Percentiles rank a stretch among this genome's conserved stretches.
Evolutionary conservation across 192 early-diverging fungal species (phyloP).

Genomic region (Irineochytrium annulatum): DNA sequence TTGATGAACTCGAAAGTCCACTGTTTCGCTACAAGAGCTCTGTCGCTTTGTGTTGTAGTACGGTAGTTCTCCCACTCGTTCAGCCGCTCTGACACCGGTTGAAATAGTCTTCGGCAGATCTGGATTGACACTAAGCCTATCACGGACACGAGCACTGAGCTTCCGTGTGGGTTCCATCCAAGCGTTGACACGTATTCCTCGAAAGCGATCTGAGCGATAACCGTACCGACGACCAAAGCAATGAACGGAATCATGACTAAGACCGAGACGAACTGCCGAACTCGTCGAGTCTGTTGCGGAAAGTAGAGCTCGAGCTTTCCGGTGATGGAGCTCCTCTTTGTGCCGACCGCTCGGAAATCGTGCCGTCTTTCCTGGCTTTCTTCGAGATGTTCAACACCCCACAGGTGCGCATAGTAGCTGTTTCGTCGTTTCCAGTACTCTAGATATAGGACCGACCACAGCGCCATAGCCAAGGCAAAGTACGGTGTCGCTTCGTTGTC

Average conservation of each 20-base stretch:
- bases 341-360: constrained; percentile 8
- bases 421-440: constrained; percentile 18
- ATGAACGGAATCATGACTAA: constrained; percentile 12
- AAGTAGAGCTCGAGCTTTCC: constrained; percentile 9
- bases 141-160: neutral
- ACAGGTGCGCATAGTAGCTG: constrained; percentile 14
- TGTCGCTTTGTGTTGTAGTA: constrained; percentile 12
- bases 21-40: constrained; percentile 17
- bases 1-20: constrained; percentile 25
- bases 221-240: neutral
- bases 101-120: constrained; percentile 13
- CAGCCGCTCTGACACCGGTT: neutral
- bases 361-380: constrained; percentile 2
- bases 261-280: constrained; percentile 6
- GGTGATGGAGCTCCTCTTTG: constrained; percentile 6
- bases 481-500: constrained; percentile 19
- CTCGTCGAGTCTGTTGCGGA: neutral
- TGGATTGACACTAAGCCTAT: neutral
- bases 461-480: constrained; percentile 15
- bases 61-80: constrained; percentile 28
- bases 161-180: neutral
- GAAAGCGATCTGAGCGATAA: constrained; percentile 10
- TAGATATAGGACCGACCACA: constrained; percentile 17
- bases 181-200: neutral
- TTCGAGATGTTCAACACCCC: constrained; percentile 15